Evolutionary conservation across 1,284 basidiomycete species (phyloP).

Genomic region (Takashimella koratensis): DNA sequence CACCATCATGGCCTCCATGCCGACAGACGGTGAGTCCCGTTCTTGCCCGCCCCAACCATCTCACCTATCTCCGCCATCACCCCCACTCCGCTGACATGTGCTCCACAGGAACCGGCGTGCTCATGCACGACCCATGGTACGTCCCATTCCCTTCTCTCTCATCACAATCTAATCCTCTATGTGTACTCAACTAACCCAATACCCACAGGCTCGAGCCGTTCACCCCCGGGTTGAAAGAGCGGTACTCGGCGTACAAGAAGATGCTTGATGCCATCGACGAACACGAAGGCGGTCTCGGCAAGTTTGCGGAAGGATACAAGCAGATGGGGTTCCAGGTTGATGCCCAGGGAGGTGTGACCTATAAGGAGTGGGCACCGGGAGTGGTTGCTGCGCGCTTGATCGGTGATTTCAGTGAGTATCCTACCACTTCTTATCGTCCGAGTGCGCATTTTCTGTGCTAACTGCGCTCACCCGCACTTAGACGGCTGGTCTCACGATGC

Average conservation of each 20-base stretch:
- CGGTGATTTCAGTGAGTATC: constrained; percentile 87
- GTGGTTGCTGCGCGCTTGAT: constrained; percentile 77
- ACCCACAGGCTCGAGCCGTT: constrained; percentile 66
- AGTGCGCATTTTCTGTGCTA: too few relatives aligned
- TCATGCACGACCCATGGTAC: constrained; percentile 44
- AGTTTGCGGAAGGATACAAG: constrained; percentile 82
- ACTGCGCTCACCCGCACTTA: constrained; percentile 47
- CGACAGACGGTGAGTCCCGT: constrained; percentile 5
- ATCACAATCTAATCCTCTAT: not conserved
- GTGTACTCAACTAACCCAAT: not conserved
- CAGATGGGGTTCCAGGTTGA: constrained; percentile 78
- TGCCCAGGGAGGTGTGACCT: constrained; percentile 66
- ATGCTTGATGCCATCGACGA: constrained; percentile 70
- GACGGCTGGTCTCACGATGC: constrained; percentile 82
- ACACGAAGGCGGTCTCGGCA: constrained; percentile 82
- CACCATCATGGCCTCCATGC: not conserved
- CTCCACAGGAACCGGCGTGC: constrained; percentile 38
- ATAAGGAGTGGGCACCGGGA: constrained; percentile 95
- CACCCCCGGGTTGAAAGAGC: constrained; percentile 64
- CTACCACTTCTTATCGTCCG: not conserved
- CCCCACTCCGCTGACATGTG: not conserved
- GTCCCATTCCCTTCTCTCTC: constrained; percentile 4
- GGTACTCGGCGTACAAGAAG: constrained; percentile 66
- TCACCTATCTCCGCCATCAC: not conserved
- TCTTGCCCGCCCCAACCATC: not conserved